These are phyloP conservation scores for Cytospora paraplurivora DNA, from an alignment of 2,329 filamentous ascomycete genomes.

Conservation along the genomic window DNA sequence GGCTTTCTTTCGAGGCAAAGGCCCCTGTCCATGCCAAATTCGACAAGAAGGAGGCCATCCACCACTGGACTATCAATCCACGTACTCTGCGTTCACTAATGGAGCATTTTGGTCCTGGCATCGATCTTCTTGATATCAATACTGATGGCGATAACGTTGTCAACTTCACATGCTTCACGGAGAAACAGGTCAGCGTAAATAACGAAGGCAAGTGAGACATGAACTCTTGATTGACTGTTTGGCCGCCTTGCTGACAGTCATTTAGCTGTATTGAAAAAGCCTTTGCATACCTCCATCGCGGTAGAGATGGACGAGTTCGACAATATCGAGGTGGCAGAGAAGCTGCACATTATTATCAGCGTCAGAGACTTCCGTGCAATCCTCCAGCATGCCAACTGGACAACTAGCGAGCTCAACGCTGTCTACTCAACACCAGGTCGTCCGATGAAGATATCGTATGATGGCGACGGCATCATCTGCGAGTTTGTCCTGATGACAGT, in stretches of 20 bases:
- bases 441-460: slow-evolving; percentile 73
- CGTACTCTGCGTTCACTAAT: slow-evolving; percentile 72
- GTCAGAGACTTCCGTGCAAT: slow-evolving; percentile 84
- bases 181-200: slow-evolving; percentile 69
- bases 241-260: slow-evolving; percentile 23
- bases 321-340: slow-evolving; percentile 71
- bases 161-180: slow-evolving; percentile 80
- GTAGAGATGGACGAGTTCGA: slow-evolving; percentile 78
- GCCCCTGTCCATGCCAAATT: slow-evolving; percentile 79
- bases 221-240: neutral
- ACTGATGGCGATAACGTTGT: slow-evolving; percentile 70
- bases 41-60: slow-evolving; percentile 63
- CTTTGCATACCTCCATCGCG: slow-evolving; percentile 76
- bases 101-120: slow-evolving; percentile 79
- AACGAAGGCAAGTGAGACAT: slow-evolving; percentile 49
- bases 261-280: slow-evolving; percentile 74
- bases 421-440: slow-evolving; percentile 71
- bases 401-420: slow-evolving; percentile 66
- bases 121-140: slow-evolving; percentile 79
- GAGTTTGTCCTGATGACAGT: slow-evolving; percentile 84
- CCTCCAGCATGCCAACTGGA: slow-evolving; percentile 71
- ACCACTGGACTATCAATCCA: slow-evolving; percentile 73
- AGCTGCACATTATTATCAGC: slow-evolving; percentile 76
- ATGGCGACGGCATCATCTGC: slow-evolving; percentile 67
- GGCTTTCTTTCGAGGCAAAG: slow-evolving; percentile 72